Evolutionary conservation across 1,139 yeast species (phyloP), one percentile per base, ranked within the genome.

Genomic region (Yamadazyma triangularis): DNA sequence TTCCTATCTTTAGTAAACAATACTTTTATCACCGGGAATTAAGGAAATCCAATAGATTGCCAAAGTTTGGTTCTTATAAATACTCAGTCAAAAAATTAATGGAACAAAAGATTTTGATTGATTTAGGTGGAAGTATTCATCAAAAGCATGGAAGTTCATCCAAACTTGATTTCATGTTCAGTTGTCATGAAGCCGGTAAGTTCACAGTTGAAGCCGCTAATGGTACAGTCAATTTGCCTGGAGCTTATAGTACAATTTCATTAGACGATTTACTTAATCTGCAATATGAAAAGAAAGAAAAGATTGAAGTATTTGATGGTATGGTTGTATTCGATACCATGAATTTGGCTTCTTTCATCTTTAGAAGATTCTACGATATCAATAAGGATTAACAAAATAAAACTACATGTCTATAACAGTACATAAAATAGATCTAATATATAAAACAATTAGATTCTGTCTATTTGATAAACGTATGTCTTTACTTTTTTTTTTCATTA

Each of bases 61-160:
- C 93, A 2, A 76, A 74, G 48, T 86, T 81, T 54, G 95, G 95
- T 7, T 84, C 93, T 1, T 86, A 79, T 60, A 85, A 83, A 56
- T 85, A 86, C 58, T 72, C 87, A 0, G 81, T 87, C 3, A 80
- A 84, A 39, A 82, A 79, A 46, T 64, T 91, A 31, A 66, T 73
- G 51, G 96, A 88, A 36, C 81, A 76, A 44, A 82, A 84, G 1
- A 72, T 88, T 2, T 53, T 91, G 18, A 54, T 72, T 4, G 80
- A 77, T 33, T 66, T 83, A 30, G 72, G 68, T 10, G 79, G 79
- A 0, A 58, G 66, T 24, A 60, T 64, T 32, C 55, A 61, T 34
- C 64, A 62, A 26, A 56, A 63, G 25, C 55, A 54, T 15, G 60
- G 67, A 6, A 60, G 72, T 36, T 70, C 77, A 28, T 84, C 86